phyloP scores from a whole-genome alignment of 2,329 filamentous ascomycete genomes.

The Metarhizium rileyi region DNA sequence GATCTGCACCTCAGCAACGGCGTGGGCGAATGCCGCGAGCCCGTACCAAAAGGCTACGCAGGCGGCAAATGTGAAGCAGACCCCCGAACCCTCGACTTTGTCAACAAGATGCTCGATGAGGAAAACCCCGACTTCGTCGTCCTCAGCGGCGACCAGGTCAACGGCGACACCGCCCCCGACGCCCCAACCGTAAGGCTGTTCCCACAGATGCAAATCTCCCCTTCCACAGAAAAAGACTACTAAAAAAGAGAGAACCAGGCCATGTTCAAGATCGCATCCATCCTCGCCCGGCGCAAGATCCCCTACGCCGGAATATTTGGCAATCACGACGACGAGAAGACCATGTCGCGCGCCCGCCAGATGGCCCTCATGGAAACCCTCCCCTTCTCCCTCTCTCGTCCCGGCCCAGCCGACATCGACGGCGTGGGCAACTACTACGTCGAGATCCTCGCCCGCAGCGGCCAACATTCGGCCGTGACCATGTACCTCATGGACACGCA shows the following conservation, averaged over 20 bases:
- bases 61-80: slow-evolving; percentile 83
- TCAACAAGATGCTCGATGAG: slow-evolving; percentile 73
- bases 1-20: slow-evolving; percentile 92
- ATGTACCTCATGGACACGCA: slow-evolving; percentile 95
- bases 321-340: slow-evolving; percentile 92
- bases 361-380: slow-evolving; percentile 82
- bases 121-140: slow-evolving; percentile 92
- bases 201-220: background rate
- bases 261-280: slow-evolving; percentile 83
- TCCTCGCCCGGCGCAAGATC: slow-evolving; percentile 78
- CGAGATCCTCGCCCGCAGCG: slow-evolving; percentile 74
- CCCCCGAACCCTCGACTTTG: slow-evolving; percentile 81
- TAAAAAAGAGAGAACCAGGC: slow-evolving; percentile 37
- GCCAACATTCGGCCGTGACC: slow-evolving; percentile 80
- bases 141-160: slow-evolving; percentile 88
- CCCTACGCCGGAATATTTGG: slow-evolving; percentile 93
- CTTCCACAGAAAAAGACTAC: slow-evolving; percentile 11
- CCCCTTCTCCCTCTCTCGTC: slow-evolving; percentile 78
- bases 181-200: slow-evolving; percentile 61
- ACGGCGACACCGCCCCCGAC: slow-evolving; percentile 86
- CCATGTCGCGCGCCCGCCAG: slow-evolving; percentile 63
- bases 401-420: slow-evolving; percentile 74
- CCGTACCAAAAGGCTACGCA: slow-evolving; percentile 63
- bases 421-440: slow-evolving; percentile 93
- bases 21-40: slow-evolving; percentile 73